Evolutionary conservation across 441 rosid species (phyloP), one percentile per base, ranked within the genome.

Genomic region (Capsella rubella): DNA sequence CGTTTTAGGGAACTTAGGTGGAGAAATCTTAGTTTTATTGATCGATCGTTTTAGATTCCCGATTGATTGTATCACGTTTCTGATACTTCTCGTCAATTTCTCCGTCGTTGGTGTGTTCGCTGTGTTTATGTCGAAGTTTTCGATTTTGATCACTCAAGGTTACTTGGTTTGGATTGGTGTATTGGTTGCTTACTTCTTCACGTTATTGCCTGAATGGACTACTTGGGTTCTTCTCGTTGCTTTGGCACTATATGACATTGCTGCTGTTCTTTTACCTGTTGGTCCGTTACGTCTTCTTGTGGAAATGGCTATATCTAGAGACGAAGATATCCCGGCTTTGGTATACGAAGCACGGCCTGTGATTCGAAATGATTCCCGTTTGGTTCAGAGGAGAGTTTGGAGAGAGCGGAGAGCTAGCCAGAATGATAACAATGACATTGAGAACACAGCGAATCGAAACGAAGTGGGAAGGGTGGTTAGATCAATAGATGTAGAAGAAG

Each of bases 251-350:
- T 93, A 93, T 73, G 97, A 91, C 79, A 86, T 93, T 63, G 97
- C 98, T 53, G 98, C 98, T 56, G 96, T 93, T 77, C 82, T 93
- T 47, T 84, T 93, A 74, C 97, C 98, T 42, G 89, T 93, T 69
- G 98, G 98, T 25, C 97, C 98, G 0, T 80, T 93, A 79, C 86
- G 93, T 85, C 84, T 90, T 9, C 77, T 93, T 66, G 97, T 93
- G 9, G 97, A 93, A 87, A 95, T 91, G 74, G 98, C 98, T n/a
- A 90, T 93, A 18, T 90, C 97, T 0, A 86, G 98, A 78, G 97
- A 93, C 77, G 98, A 93, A 79, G 97, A 93, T 78, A 93, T 93
- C 72, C 98, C 96, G 0, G 98, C 97, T 4, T 71, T 93, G 76
- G 97, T 93, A 34, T 93, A 93, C 0, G 97, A 91, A 84, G 93